Percentiles rank a stretch among this genome's conserved stretches.
Evolutionary conservation across 306 rosid genomes (phyloP).

Genomic region (Acmispon strigosus): DNA sequence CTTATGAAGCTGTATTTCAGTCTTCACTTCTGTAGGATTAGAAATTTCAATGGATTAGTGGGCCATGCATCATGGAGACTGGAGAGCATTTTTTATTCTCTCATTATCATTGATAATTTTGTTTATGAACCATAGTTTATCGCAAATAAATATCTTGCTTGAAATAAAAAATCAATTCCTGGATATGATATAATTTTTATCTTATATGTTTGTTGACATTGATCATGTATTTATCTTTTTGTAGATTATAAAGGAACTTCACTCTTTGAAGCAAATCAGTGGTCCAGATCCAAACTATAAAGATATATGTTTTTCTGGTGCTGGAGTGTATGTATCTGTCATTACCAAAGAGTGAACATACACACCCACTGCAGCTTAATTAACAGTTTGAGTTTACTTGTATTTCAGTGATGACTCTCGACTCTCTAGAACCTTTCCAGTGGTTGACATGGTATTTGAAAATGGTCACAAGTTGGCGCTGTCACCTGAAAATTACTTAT

Average conservation of each 20-base stretch:
- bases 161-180: not conserved
- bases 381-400: constrained; percentile 24
- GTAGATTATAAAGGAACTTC: constrained; percentile 70
- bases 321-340: constrained; percentile 52
- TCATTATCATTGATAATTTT: constrained; percentile 1
- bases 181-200: not conserved
- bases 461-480: constrained; percentile 66
- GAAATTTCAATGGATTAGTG: not conserved
- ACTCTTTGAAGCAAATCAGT: constrained; percentile 48
- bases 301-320: constrained; percentile 76
- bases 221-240: constrained; percentile 11
- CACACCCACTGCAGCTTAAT: constrained; percentile 4
- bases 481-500: constrained; percentile 93
- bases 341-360: constrained; percentile 11
- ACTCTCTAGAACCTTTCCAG: constrained; percentile 63
- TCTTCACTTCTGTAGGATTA: constrained; percentile 1
- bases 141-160: not conserved
- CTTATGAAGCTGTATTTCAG: not conserved
- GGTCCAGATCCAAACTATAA: constrained; percentile 92
- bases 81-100: not conserved
- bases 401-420: constrained; percentile 57
- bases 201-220: not conserved
- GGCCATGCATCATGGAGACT: not conserved
- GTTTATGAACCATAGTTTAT: not conserved
- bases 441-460: constrained; percentile 84